Base-by-base conservation (phyloP, 139 green algal genomes). In the Chlorella sp. region DNA sequence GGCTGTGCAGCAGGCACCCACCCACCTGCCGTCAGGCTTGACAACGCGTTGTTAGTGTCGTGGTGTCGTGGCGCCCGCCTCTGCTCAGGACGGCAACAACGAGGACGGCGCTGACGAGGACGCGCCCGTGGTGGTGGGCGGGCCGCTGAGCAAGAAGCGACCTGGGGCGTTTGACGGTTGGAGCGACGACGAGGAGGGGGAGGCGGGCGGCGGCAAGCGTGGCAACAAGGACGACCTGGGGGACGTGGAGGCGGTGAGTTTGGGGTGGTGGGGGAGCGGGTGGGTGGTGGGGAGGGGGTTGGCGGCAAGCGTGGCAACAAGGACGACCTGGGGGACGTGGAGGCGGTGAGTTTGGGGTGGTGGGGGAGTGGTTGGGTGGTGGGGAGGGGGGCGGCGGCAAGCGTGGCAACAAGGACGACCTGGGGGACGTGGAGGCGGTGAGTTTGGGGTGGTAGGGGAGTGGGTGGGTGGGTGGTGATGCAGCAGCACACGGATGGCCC, bases 81-180 rank as follows among this genome's bases (percentile, higher is more conserved):
- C n/a, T n/a, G n/a, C n/a, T n/a, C 42, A 55, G 42, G 42, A 17
- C 17, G 42, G 42, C 29, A 30, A 59, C 27, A 59, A 74, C 3
- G 64, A 80, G 10, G 73, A 80, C 49, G 80, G 80, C 49, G 80
- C 81, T 2, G 70, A 79, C n/a, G 73, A 81, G 42, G 75, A 76
- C 26, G 69, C 51, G 34, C 69, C 70, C 5, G 49, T 62, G 68
- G 79, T 31, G 30, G 64, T 73, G 49, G 73, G 73, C 0, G 73
- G 68, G 2, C 49, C 49, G 0, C 20, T 4, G 35, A 10, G 27
- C 2, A 2, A 2, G 3, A 2, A 42, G 22, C n/a, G n/a, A n/a
- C 30, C 65, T 1, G 61, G 71, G 29, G 71, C 65, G 31, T 50
- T 49, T 27, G 42, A 36, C 4, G 49, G 49, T 27, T n/a, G 20